Conservation (phyloP, 768 basidiomycete genomes). For the Termitomyces sp. region DNA sequence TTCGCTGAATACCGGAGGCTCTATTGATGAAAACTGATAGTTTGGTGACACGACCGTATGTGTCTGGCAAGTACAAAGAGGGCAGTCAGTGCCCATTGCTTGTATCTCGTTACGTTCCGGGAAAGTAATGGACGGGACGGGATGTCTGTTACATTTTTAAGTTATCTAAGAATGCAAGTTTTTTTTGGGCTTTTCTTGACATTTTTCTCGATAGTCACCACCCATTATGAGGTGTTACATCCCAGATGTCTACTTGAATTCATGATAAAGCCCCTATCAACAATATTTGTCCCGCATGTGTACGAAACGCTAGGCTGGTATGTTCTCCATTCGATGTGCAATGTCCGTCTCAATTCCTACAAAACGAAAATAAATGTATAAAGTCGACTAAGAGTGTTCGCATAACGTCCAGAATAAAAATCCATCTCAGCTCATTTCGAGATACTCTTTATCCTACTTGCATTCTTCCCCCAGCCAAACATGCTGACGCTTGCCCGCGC, state of each 20-base stretch:
- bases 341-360: neutral
- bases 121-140: constrained; percentile 5
- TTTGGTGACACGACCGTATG: constrained; percentile 64
- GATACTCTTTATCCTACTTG: constrained; percentile 11
- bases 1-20: neutral
- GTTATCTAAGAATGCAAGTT: neutral
- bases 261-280: neutral
- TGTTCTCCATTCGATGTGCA: neutral
- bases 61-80: constrained; percentile 49
- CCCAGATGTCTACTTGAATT: neutral
- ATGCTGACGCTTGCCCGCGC: constrained; percentile 19
- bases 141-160: neutral
- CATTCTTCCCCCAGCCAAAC: constrained; percentile 20
- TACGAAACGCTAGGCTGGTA: neutral
- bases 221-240: neutral
- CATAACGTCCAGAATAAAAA: neutral
- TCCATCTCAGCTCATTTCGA: constrained; percentile 1
- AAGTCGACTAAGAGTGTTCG: neutral
- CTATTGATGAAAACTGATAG: constrained; percentile 28
- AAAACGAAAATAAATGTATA: constrained; percentile 13
- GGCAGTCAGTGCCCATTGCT: constrained; percentile 65
- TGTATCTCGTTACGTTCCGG: constrained; percentile 36
- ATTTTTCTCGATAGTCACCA: neutral
- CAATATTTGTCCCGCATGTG: neutral
- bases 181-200: neutral